These are phyloP conservation scores for Citrus sinensis DNA, from an alignment of 345 rosid species.

Conservation along the genomic window DVS_A1.0 CM039169.1:27079001-27079500, in stretches of 20 bases:
- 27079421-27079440: not conserved
- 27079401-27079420: not conserved
- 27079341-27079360: not conserved
- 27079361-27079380: not conserved
- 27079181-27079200: not conserved
- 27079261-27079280: not conserved
- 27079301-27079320: not conserved
- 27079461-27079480: slow-evolving; percentile 15
- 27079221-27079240: not conserved
- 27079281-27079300: not conserved
- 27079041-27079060: slow-evolving; percentile 20
- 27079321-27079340: not conserved
- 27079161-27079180: not conserved
- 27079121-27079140: not conserved
- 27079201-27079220: not conserved
- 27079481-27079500: slow-evolving; percentile 4
- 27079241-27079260: not conserved
- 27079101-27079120: too few relatives aligned
- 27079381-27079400: not conserved
- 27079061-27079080: slow-evolving; percentile 11
- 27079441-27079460: slow-evolving; percentile 5
- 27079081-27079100: not conserved
- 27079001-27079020: slow-evolving; percentile 34
- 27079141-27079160: not conserved
- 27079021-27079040: slow-evolving; percentile 11